Evolutionary conservation across 2,329 filamentous ascomycete genomes (phyloP), one percentile per base, ranked within the genome.

Genomic region (Stagonosporopsis tanaceti): DNA sequence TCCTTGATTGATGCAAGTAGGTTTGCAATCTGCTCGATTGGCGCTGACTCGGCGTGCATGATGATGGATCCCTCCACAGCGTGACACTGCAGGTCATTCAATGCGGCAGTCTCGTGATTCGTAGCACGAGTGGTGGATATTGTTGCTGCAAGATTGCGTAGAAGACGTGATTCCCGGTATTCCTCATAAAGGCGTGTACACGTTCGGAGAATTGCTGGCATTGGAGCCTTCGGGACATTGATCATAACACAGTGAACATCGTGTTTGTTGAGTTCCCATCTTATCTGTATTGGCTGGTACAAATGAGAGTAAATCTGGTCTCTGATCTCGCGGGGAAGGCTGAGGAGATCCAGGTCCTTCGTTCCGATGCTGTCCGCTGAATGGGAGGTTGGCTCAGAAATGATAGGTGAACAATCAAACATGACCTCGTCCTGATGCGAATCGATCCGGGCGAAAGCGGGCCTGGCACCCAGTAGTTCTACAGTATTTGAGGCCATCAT

Each of bases 301-400:
- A 61, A 44, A 32, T 55, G 51, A 2, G 39, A 39, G 45, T 61
- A 61, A 8, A 61, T 61, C 4, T 57, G 39, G 22, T 61, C 44
- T 25, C 59, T 47, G 14, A 61, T 42, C 12, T 61, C 59, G 7
- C 55, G 59, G 7, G 59, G 59, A 24, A 61, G 55, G 2, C 12
- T 6, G 24, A 59, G 51, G 3, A 61, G 32, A 17, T 53, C 32
- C 15, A 50, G 30, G 28, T 27, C 20, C 2, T 38, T 32, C 4
- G 15, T 7, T 11, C 20, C 14, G 39, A 12, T 34, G 15, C 20
- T 28, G 6, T 22, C 41, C 22, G 38, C 25, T 6, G 50, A 8
- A 12, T 2, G 39, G 20, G 12, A 22, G 3, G 11, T 4, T 20
- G 39, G n/a, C 27, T 45, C 15, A 17, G 39, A 3, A 6, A 30